Evolutionary conservation across 1,284 basidiomycete genomes (phyloP), one percentile per base, ranked within the genome.

Genomic region (Cryptococcus sp.): DNA sequence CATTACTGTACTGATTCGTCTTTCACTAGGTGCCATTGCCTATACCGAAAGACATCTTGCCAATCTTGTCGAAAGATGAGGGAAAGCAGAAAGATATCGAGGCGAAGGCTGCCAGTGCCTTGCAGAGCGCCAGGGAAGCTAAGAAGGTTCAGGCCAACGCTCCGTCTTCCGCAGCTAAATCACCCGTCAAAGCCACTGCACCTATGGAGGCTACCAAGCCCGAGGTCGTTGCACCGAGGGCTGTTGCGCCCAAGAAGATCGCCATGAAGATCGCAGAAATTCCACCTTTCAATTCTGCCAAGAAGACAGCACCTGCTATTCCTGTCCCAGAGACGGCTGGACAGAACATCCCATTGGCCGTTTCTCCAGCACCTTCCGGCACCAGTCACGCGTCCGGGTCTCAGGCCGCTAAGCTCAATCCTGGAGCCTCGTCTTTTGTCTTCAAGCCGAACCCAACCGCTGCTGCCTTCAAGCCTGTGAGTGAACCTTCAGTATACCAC

Each of bases 11-110:
- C 41, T 13, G 10, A 25, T 35, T 8, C 8, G 13, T 13, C n/a
- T 30, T 25, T 16, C 43, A 52, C 22, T 62, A 91, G 90, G 86
- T 96, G 54, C 94, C 93, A 73, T 89, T 93, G 72, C 91, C 93
- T 8, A 91, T 97, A 65, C 94, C 93, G 13, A 89, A 91, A 48
- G 95, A 98, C 76, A 85, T 98, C 54, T 88, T 96, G n/a, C 85
- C 89, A 5, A 93, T 96, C 69, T 81, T 96, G 40, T 86, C 91
- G 47, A 95, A 95, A 79, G 90, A 94, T 70, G 89, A 90, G 78
- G 85, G 87, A 53, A 93, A 90, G 79, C 91, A 93, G 71, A 85
- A 86, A 64, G 84, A 82, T 55, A 93, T 94, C 71, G 84, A 86
- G 59, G 89, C 91, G 71, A 91, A 85, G 63, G 90, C 92, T 55